Conservation (phyloP, 257 asterid genomes). For the Primulina eburnea region DNA sequence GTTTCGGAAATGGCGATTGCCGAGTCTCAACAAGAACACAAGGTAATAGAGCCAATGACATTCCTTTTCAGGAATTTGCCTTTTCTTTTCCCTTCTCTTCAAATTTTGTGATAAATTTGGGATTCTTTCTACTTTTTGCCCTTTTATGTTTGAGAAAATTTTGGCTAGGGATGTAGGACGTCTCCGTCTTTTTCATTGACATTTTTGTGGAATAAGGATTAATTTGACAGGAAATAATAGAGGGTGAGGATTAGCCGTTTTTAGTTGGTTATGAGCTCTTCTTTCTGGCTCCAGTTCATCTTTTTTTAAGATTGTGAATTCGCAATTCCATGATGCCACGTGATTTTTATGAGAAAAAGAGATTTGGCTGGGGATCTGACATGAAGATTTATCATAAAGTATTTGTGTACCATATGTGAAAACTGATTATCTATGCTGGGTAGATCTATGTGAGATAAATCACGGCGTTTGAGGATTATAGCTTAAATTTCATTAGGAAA, state of each 20-base stretch:
- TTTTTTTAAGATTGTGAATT: background rate
- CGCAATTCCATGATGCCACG: background rate
- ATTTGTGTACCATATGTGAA: background rate
- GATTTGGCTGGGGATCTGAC: conserved; percentile 9
- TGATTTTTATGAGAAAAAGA: background rate
- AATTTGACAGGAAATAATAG: background rate
- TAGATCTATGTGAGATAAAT: background rate
- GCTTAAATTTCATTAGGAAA: background rate
- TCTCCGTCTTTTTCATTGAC: background rate
- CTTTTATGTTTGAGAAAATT: background rate
- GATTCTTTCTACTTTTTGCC: background rate
- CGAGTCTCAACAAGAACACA: conserved; percentile 44
- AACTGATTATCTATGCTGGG: background rate
- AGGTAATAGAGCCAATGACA: conserved; percentile 33
- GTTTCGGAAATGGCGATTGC: conserved; percentile 48
- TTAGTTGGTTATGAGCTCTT: background rate
- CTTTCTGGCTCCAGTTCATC: background rate
- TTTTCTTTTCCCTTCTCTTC: background rate
- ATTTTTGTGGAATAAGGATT: conserved; percentile 9
- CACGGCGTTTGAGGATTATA: conserved; percentile 2
- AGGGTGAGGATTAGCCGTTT: background rate
- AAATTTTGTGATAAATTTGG: background rate
- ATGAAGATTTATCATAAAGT: background rate
- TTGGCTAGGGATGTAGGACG: background rate
- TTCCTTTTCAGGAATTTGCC: background rate